phyloP scores from a whole-genome alignment of 2,329 filamentous ascomycete genomes.

The Sphaerulina vaccinii region DNA sequence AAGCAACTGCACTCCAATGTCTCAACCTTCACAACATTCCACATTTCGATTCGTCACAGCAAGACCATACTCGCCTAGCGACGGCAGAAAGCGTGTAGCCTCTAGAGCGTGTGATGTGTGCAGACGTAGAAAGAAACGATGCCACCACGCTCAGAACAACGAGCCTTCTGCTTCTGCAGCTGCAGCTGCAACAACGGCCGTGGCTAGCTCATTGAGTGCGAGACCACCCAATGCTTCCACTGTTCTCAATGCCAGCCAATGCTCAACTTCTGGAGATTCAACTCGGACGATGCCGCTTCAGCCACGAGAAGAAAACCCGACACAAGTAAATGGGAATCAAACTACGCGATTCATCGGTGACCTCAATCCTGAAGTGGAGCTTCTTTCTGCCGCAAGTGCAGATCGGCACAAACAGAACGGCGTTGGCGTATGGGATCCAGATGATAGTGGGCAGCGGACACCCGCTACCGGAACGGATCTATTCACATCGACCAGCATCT shows the following conservation, averaged over 20 bases:
- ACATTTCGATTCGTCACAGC: constrained; percentile 14
- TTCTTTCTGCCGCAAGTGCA: constrained; percentile 13
- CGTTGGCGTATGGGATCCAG: constrained; percentile 16
- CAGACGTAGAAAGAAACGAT: constrained; percentile 16
- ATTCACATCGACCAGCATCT: constrained; percentile 9
- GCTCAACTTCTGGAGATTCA: no score
- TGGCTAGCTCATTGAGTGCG: no score
- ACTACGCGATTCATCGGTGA: constrained; percentile 17
- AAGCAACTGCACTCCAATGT: background rate
- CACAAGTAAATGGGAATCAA: no score
- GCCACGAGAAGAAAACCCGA: no score
- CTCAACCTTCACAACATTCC: constrained; percentile 3
- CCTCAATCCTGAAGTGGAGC: constrained; percentile 16
- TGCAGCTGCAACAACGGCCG: no score
- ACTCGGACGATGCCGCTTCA: no score
- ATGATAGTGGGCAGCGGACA: background rate
- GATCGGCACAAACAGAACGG: constrained; percentile 5
- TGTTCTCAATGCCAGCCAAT: no score
- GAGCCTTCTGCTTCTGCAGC: no score
- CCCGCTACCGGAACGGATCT: background rate
- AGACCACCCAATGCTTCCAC: no score
- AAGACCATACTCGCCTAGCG: background rate
- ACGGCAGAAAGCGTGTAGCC: constrained; percentile 8
- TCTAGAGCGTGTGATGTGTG: constrained; percentile 14
- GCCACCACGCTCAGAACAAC: no score